Evolutionary conservation across 2,329 filamentous ascomycete genomes (phyloP).

Genomic region (Cytospora chrysosperma): DNA sequence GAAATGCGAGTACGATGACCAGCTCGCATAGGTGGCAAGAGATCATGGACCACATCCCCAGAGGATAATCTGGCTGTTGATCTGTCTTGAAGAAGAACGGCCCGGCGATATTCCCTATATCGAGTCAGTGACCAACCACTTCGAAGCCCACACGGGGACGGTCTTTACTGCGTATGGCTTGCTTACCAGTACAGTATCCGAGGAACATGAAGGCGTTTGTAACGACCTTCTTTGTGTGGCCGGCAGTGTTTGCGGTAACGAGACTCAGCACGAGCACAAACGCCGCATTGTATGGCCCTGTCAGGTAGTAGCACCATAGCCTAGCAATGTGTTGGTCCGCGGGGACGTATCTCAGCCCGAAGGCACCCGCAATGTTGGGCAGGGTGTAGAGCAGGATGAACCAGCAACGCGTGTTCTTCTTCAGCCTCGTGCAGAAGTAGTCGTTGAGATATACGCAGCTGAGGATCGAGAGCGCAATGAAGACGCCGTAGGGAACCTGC

Average conservation of each 20-base stretch:
- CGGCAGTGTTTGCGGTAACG: conserved; percentile 29
- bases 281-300: conserved; percentile 53
- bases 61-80: conserved; percentile 60
- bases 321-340: conserved; percentile 44
- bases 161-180: conserved; percentile 18
- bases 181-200: conserved; percentile 25
- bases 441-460: conserved; percentile 26
- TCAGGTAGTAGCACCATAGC: conserved; percentile 55
- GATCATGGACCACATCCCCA: conserved; percentile 61
- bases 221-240: conserved; percentile 29
- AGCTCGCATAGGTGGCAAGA: conserved; percentile 57
- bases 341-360: conserved; percentile 51
- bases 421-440: conserved; percentile 27
- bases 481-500: conserved; percentile 30
- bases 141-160: conserved; percentile 19
- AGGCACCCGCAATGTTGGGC: conserved; percentile 53
- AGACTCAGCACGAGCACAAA: conserved; percentile 46
- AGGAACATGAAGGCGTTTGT: conserved; percentile 22
- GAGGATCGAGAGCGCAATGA: conserved; percentile 32
- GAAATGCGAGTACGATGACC: conserved; percentile 45
- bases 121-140: conserved; percentile 55
- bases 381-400: conserved; percentile 49
- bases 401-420: conserved; percentile 28
- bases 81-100: conserved; percentile 58
- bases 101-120: conserved; percentile 59